Evolutionary conservation across 2,329 filamentous ascomycete genomes (phyloP).

Genomic region (Emericellopsis atlantica): DNA sequence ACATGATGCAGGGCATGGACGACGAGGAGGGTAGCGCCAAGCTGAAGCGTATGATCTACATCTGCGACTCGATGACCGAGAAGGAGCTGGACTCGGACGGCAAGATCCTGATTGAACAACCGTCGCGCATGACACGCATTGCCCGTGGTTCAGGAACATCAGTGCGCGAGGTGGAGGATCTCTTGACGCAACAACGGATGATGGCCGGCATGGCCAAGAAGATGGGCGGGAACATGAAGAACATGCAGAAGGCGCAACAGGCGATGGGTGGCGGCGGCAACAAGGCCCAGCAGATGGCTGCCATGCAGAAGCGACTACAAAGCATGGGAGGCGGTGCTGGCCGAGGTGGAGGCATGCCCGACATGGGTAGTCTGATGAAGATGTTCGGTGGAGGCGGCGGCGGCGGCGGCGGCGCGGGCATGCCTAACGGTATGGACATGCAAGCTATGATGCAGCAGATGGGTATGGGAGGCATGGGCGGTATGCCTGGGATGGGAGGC

Average conservation of each 20-base stretch:
- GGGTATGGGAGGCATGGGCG: conserved; percentile 49
- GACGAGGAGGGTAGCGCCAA: conserved; percentile 92
- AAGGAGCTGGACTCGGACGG: conserved; percentile 94
- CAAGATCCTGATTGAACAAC: conserved; percentile 86
- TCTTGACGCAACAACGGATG: conserved; percentile 96
- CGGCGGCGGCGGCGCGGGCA: conserved; percentile 44
- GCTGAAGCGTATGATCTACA: conserved; percentile 96
- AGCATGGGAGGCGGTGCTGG: conserved; percentile 72
- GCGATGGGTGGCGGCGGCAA: conserved; percentile 76
- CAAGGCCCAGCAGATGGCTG: conserved; percentile 85
- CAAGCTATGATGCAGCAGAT: conserved; percentile 68
- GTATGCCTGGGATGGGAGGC: conserved; percentile 18
- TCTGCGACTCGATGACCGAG: conserved; percentile 95
- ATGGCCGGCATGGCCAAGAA: conserved; percentile 99
- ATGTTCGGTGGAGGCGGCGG: conserved; percentile 70
- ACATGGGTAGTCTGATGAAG: conserved; percentile 81
- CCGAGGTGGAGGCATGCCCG: conserved; percentile 54
- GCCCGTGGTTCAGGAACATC: conserved; percentile 82
- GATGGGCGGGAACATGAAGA: conserved; percentile 95
- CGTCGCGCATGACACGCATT: conserved; percentile 82
- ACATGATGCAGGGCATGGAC: conserved; percentile 91
- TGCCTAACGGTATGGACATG: conserved; percentile 66
- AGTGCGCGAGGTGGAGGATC: conserved; percentile 86
- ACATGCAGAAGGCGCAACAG: conserved; percentile 87
- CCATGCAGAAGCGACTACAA: conserved; percentile 92